Evolutionary conservation across 805 yeast species (phyloP).

Genomic region (Dipodascus geniculatus): DNA sequence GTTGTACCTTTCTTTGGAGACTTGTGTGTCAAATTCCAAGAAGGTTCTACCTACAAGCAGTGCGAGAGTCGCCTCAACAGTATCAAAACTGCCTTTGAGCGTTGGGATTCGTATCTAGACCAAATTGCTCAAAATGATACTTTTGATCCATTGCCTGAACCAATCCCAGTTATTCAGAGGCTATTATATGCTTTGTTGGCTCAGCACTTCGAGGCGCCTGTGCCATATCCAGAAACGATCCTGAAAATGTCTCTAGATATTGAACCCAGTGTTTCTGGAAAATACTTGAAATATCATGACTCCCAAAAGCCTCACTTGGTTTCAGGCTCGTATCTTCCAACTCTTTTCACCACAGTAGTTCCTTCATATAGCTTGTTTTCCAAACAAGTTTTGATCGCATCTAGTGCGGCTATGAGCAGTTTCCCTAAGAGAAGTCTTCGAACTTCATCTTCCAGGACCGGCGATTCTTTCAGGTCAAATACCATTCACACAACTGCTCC

Average conservation of each 20-base stretch:
- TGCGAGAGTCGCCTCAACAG: slow-evolving; percentile 57
- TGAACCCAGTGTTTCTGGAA: slow-evolving; percentile 50
- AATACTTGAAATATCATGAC: slow-evolving; percentile 31
- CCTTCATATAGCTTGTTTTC: slow-evolving; percentile 49
- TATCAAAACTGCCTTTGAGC: slow-evolving; percentile 57
- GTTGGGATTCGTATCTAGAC: slow-evolving; percentile 69
- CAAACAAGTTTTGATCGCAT: slow-evolving; percentile 39
- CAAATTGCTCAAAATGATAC: slow-evolving; percentile 34
- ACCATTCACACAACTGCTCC: slow-evolving; percentile 6
- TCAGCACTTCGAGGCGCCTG: slow-evolving; percentile 26
- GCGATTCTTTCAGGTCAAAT: slow-evolving; percentile 5
- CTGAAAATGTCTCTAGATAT: slow-evolving; percentile 52
- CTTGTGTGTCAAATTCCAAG: slow-evolving; percentile 39
- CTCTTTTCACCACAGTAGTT: slow-evolving; percentile 46
- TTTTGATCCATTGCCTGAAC: slow-evolving; percentile 19
- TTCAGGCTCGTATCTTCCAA: slow-evolving; percentile 52
- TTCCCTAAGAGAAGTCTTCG: slow-evolving; percentile 5
- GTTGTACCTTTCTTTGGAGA: slow-evolving; percentile 92
- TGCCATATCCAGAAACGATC: slow-evolving; percentile 29
- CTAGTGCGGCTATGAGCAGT: slow-evolving; percentile 32
- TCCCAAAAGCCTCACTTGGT: slow-evolving; percentile 44
- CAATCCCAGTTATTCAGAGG: slow-evolving; percentile 26
- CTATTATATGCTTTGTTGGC: slow-evolving; percentile 37
- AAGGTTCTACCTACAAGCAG: slow-evolving; percentile 33
- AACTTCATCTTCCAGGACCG: slow-evolving; percentile 5